Conservation (phyloP, 1,284 basidiomycete species). For the Ceratobasidium sp. region DNA sequence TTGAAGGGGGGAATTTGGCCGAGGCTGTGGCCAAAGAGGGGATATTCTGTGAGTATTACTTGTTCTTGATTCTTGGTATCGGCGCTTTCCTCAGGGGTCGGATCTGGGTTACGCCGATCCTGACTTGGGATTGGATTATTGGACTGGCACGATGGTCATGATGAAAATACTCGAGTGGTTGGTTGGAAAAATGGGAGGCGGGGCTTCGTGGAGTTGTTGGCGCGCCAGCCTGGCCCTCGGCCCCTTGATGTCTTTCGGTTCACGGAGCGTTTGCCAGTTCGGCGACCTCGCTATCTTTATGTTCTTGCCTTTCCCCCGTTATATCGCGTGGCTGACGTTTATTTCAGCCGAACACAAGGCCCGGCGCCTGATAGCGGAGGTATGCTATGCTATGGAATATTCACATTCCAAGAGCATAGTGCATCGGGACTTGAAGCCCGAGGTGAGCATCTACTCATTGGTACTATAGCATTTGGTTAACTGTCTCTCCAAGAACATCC, state of each 20-base stretch:
- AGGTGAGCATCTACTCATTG: constrained; percentile 60
- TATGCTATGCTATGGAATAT: constrained; percentile 67
- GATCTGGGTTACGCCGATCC: neutral
- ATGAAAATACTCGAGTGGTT: too few species aligned
- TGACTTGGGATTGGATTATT: neutral
- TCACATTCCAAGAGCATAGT: constrained; percentile 81
- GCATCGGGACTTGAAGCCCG: constrained; percentile 94
- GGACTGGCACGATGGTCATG: too few species aligned
- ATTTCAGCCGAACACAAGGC: constrained; percentile 68
- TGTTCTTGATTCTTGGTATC: neutral
- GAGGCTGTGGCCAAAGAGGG: constrained; percentile 75
- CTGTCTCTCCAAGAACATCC: constrained; percentile 4
- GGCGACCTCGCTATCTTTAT: neutral
- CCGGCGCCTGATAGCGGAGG: constrained; percentile 76
- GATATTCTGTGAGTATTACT: constrained; percentile 69
- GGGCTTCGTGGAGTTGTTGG: too few species aligned
- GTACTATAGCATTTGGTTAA: neutral
- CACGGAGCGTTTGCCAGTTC: neutral
- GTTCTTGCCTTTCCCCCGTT: neutral
- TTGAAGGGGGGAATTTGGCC: constrained; percentile 92
- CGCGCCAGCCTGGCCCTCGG: neutral
- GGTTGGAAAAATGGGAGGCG: neutral
- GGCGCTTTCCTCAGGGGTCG: neutral
- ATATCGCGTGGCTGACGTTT: neutral
- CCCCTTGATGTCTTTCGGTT: neutral